phyloP scores from a whole-genome alignment of 176 grass and related monocot species.

The Raddia distichophylla region DNA sequence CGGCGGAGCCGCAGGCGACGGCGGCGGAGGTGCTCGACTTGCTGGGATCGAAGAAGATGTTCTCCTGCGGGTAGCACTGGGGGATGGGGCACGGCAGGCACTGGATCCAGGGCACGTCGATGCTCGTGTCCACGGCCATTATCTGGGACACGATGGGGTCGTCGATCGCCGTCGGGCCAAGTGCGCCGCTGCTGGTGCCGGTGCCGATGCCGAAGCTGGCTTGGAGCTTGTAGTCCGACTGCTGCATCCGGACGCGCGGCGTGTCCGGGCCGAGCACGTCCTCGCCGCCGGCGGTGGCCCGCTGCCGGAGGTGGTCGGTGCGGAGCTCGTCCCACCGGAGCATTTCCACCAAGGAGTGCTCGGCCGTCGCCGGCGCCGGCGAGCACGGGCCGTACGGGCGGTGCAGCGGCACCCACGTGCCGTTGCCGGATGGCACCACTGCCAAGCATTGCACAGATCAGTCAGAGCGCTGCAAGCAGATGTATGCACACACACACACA shows the following conservation, averaged over 20 bases:
- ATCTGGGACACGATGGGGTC: conserved; percentile 15
- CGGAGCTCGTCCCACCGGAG: conserved; percentile 19
- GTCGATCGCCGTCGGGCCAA: background rate
- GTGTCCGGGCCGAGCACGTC: background rate
- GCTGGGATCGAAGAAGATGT: background rate
- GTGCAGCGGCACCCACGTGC: background rate
- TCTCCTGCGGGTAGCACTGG: conserved; percentile 7
- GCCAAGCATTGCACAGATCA: background rate
- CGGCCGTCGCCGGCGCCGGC: background rate
- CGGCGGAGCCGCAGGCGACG: conserved; percentile 37
- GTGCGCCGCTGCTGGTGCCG: background rate
- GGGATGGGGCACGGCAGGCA: conserved; percentile 18
- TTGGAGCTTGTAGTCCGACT: background rate
- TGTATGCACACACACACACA: too few species aligned
- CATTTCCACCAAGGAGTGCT: conserved; percentile 12
- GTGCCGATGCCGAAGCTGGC: background rate
- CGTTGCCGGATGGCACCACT: background rate
- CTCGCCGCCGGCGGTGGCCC: background rate
- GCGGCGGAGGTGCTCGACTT: conserved; percentile 3
- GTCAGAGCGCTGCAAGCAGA: background rate
- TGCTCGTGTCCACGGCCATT: conserved; percentile 22
- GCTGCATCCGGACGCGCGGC: conserved; percentile 8
- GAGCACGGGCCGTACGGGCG: conserved; percentile 19
- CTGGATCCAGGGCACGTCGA: conserved; percentile 30
- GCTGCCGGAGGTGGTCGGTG: background rate